phyloP scores from a whole-genome alignment of 2,329 filamentous ascomycete species.

The Fusarium begoniae region DNA sequence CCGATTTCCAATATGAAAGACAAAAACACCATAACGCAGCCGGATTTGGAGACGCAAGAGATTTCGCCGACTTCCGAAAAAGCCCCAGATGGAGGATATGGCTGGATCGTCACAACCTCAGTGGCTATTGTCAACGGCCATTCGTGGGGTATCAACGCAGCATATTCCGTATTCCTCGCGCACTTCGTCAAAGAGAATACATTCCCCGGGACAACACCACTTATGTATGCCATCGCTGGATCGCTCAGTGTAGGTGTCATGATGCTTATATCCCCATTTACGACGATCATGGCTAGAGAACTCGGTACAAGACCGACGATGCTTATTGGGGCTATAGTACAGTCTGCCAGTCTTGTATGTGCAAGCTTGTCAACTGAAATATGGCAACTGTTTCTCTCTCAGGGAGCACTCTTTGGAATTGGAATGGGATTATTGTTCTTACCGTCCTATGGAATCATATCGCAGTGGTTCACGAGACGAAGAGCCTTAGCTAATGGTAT shows the following conservation, averaged over 20 bases:
- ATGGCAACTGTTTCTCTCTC: constrained; percentile 69
- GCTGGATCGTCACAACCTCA: constrained; percentile 48
- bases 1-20: not conserved
- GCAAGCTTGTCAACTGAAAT: constrained; percentile 62
- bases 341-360: constrained; percentile 59
- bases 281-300: constrained; percentile 38
- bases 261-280: constrained; percentile 53
- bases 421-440: constrained; percentile 71
- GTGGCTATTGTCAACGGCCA: constrained; percentile 49
- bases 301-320: constrained; percentile 52
- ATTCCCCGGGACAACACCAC: constrained; percentile 60
- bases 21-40: rapidly evolving
- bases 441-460: constrained; percentile 62
- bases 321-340: constrained; percentile 62
- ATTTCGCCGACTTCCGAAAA: not conserved
- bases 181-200: constrained; percentile 62
- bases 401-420: constrained; percentile 67
- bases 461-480: constrained; percentile 68
- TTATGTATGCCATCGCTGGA: constrained; percentile 69
- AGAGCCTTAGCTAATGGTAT: constrained; percentile 68
- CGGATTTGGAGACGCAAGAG: not conserved
- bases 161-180: constrained; percentile 65
- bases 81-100: constrained; percentile 61
- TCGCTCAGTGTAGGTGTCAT: constrained; percentile 61
- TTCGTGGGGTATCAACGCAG: constrained; percentile 54